Percentiles rank a stretch among this genome's conserved stretches.
These are phyloP conservation scores for Penicillium lagena DNA, from an alignment of 495 filamentous ascomycete genomes.

Conservation along the genomic window DNA sequence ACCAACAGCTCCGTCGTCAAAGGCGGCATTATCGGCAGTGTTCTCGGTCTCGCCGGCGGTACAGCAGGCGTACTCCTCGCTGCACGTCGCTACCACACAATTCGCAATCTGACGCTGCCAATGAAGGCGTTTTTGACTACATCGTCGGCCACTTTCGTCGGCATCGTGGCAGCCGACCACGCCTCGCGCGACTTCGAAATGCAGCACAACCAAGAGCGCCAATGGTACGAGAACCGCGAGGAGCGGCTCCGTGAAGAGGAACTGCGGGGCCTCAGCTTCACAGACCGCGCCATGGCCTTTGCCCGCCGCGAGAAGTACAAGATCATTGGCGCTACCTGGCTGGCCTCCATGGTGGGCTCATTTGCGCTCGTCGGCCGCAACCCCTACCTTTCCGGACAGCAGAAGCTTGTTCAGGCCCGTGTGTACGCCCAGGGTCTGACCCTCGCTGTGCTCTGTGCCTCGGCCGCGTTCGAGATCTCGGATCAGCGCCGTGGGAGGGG, in stretches of 20 bases:
- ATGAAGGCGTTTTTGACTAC: constrained; percentile 89
- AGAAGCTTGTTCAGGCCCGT: constrained; percentile 96
- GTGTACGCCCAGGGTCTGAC: constrained; percentile 97
- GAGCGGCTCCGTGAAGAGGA: constrained; percentile 44
- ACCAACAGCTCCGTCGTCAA: constrained; percentile 57
- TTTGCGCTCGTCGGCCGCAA: constrained; percentile 74
- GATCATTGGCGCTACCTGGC: constrained; percentile 81
- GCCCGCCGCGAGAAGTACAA: constrained; percentile 79
- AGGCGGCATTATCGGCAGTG: constrained; percentile 68
- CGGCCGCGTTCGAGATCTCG: constrained; percentile 81
- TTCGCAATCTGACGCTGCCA: constrained; percentile 75
- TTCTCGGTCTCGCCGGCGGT: constrained; percentile 59
- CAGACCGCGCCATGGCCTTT: constrained; percentile 50
- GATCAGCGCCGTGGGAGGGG: constrained; percentile 74
- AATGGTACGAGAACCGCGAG: constrained; percentile 59
- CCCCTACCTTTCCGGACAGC: constrained; percentile 63
- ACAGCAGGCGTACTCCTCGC: constrained; percentile 56
- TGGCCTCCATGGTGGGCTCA: constrained; percentile 71
- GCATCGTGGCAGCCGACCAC: constrained; percentile 81
- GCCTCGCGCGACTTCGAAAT: constrained; percentile 68
- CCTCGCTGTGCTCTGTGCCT: constrained; percentile 78
- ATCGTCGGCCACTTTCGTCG: constrained; percentile 72
- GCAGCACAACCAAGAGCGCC: constrained; percentile 55
- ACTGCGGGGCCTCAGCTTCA: constrained; percentile 42
- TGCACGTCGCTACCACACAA: constrained; percentile 57